Base-by-base conservation (phyloP, 192 early-diverging fungal genomes). In the Dispira parvispora region DNA sequence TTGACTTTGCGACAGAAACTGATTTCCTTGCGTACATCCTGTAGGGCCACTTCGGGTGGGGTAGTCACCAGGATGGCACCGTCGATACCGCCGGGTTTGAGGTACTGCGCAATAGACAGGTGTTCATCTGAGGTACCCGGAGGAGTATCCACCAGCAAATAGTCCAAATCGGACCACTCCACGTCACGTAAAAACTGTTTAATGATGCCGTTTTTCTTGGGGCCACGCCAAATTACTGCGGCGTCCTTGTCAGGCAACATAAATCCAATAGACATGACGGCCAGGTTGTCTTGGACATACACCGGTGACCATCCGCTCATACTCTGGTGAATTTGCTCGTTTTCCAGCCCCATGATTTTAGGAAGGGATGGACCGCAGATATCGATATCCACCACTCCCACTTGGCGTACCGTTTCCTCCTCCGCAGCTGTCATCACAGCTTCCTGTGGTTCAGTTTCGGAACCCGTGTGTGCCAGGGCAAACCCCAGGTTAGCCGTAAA, bases 41-140 rank as follows among this genome's bases (percentile, higher is more conserved):
- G 83, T 23, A 88, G 63, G 0, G 86, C 78, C 0, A 90, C 83
- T 53, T 89, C 90, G 69, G 95, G 92, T n/a, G 92, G 94, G 14
- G 94, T 98, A 6, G 92, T 94, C 16, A 98, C 84, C 12, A 98
- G 62, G 43, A 98, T 80, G 5, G 94, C 92, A 5, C 94, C 94
- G 42, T 84, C 86, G 44, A 91, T 87, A 1, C 85, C 83, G 57
- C 75, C 79, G 13, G 84, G 80, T 43, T 83, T 77, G 26, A 99
- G 67, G 67, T 84, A 79, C 66, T 89, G 84, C 0, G 84, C 83
- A 1, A 97, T 79, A 18, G 91, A 86, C 61, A 99, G 72, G 65
- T 99, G 96, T 70, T 99, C 96, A 70, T 99, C 96, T 1, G 90
- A 89, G 3, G 96, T 99, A 23, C 95, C 90, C 6, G 96, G 96